Evolutionary conservation across 768 basidiomycete genomes (phyloP), one percentile per base, ranked within the genome.

Genomic region (Pisolithus sp.): DNA sequence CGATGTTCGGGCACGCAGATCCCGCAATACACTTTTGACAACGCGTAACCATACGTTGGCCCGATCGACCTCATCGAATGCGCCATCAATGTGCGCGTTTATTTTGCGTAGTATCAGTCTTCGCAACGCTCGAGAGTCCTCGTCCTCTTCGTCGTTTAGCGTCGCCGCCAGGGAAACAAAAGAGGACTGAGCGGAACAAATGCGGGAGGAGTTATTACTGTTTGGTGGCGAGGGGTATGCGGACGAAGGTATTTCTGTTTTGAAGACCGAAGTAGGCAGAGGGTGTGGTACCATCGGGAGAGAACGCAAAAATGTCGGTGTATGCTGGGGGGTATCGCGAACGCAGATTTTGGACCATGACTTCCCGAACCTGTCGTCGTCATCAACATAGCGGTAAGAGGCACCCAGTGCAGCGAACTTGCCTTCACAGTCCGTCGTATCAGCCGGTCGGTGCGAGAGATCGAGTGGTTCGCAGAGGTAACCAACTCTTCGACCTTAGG

Each of bases 101-200:
- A 89, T 77, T 68, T 86, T 87, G 43, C 82, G 77, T 38, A 81
- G 65, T 20, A 88, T 59, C n/a, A 89, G 64, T 17, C 83, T 74
- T 13, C 84, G 82, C 34, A 86, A 70, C 24, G 75, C 73, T 34
- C 78, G 76, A 10, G 73, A 76, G 53, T 88, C 87, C 45, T 86
- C 80, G 50, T 85, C 85, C 55, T 81, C 82, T 36, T 75, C 69
- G 44, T 78, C 78, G 1, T 75, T 75, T 3, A 78, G 57, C 0
- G 79, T 79, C 4, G 71, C 73, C 6, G 77, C 70, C 28, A 80
- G 61, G 3, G 83, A 80, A n/a, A 72, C 52, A 34, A 63, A 55
- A 24, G 71, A 70, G n/a, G 72, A 68, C 45, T 69, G 56, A 30
- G 68, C 59, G 12, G 70, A 67, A 13, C 34, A 4, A 13, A 60